Percentiles rank a stretch among this genome's conserved stretches.
Conservation (phyloP, 2,329 filamentous ascomycete species). For the Colletotrichum sidae region DNA sequence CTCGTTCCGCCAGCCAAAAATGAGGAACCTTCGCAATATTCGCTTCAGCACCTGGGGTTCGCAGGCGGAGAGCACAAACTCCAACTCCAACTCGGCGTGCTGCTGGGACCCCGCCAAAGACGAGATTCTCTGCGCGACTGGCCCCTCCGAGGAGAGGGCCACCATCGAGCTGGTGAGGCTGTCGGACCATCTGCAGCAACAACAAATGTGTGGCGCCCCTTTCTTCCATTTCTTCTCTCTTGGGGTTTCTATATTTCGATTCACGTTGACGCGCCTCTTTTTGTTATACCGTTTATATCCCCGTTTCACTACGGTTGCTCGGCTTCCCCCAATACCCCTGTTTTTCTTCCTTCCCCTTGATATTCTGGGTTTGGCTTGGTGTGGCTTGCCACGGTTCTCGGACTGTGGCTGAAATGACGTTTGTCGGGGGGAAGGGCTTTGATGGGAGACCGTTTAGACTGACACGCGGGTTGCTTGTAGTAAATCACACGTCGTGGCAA, state of each 20-base stretch:
- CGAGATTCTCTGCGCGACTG: conserved; percentile 84
- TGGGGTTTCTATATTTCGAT: conserved; percentile 1
- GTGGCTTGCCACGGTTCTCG: not conserved
- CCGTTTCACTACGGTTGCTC: not conserved
- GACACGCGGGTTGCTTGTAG: conserved; percentile 39
- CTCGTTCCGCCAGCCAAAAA: conserved; percentile 49
- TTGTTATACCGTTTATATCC: conserved; percentile 1
- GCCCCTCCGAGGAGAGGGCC: conserved; percentile 77
- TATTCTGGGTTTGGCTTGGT: not conserved
- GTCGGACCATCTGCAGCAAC: conserved; percentile 53
- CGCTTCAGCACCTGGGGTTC: conserved; percentile 70
- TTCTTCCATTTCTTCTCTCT: conserved; percentile 4
- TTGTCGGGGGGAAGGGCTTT: not conserved
- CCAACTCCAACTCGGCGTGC: conserved; percentile 64
- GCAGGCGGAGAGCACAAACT: conserved; percentile 16
- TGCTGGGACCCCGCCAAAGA: conserved; percentile 88
- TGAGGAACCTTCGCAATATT: conserved; percentile 91
- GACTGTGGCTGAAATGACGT: conserved; percentile 10
- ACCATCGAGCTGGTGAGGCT: conserved; percentile 78
- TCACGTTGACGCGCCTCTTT: conserved; percentile 6
- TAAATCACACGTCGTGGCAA: conserved; percentile 68
- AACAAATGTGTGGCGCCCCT: conserved; percentile 51
- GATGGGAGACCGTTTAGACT: conserved; percentile 32
- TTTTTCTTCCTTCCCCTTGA: not conserved
- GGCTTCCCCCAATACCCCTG: not conserved